Conservation (phyloP, 129 eudicot species). For the Artemisia annua region DNA sequence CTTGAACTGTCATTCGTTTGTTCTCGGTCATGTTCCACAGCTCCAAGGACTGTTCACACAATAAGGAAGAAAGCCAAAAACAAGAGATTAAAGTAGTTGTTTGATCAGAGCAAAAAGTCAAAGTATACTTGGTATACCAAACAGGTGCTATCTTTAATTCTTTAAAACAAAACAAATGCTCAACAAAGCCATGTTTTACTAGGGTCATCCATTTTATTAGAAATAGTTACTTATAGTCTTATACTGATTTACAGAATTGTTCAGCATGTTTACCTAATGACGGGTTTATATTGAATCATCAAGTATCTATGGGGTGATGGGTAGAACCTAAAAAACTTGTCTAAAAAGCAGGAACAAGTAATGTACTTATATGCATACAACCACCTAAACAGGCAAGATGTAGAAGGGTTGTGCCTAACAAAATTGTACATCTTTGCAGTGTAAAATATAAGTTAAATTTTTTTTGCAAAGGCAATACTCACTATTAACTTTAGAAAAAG, state of each 20-base stretch:
- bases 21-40: constrained; percentile 96
- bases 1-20: constrained; percentile 90
- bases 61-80: not conserved
- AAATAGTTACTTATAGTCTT: too few species aligned
- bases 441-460: not conserved
- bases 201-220: not conserved
- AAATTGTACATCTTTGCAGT: too few species aligned
- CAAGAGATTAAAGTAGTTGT: not conserved
- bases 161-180: not conserved
- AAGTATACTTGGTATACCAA: not conserved
- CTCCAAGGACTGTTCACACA: constrained; percentile 67
- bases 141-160: not conserved
- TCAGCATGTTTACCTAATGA: too few species aligned
- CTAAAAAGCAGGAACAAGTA: too few species aligned
- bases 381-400: too few species aligned
- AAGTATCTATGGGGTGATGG: too few species aligned
- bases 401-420: too few species aligned
- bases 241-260: too few species aligned
- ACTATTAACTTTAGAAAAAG: not conserved
- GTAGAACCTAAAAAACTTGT: too few species aligned
- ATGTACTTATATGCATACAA: too few species aligned
- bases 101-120: not conserved
- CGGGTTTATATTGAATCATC: too few species aligned
- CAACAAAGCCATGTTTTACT: not conserved
- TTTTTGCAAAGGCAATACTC: too few species aligned